phyloP scores from a whole-genome alignment of 148 eudicot species.

The Rhododendron ferrugineum region DNA sequence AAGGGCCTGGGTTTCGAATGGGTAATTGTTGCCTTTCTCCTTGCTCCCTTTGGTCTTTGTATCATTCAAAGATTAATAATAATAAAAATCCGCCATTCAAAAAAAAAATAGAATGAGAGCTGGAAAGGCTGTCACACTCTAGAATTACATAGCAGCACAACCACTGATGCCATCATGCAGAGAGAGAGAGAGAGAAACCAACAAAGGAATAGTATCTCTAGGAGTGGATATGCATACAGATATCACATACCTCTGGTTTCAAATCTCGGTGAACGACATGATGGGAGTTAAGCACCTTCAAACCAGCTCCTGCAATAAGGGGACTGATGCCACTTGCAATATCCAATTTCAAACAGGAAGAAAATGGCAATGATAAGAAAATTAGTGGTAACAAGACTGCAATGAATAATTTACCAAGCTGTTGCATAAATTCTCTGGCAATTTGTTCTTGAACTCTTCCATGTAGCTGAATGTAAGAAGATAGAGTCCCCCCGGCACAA shows the following conservation, averaged over 20 bases:
- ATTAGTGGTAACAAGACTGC: not conserved
- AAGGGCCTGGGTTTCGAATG: too few species aligned
- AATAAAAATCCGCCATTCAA: too few species aligned
- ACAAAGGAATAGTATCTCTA: not conserved
- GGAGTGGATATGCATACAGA: not conserved
- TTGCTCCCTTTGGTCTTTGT: too few species aligned
- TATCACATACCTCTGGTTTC: constrained; percentile 39
- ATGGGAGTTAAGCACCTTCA: constrained; percentile 28
- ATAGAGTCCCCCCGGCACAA: constrained; percentile 45
- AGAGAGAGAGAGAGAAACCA: not conserved
- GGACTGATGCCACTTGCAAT: not conserved
- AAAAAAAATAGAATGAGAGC: not conserved
- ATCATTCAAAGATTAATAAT: too few species aligned
- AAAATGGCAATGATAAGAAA: not conserved
- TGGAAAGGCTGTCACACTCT: not conserved
- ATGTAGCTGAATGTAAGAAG: constrained; percentile 32
- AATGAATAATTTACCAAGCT: constrained; percentile 28
- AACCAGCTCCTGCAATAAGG: constrained; percentile 39
- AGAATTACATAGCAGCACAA: not conserved
- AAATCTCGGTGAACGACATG: constrained; percentile 43
- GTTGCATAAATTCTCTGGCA: constrained; percentile 38
- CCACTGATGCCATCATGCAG: not conserved
- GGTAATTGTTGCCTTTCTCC: too few species aligned
- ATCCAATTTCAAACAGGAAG: not conserved
- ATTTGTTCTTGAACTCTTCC: constrained; percentile 37